Evolutionary conservation across 345 rosid species (phyloP), one percentile per base, ranked within the genome.

Genomic region (Brassica carinata): DNA sequence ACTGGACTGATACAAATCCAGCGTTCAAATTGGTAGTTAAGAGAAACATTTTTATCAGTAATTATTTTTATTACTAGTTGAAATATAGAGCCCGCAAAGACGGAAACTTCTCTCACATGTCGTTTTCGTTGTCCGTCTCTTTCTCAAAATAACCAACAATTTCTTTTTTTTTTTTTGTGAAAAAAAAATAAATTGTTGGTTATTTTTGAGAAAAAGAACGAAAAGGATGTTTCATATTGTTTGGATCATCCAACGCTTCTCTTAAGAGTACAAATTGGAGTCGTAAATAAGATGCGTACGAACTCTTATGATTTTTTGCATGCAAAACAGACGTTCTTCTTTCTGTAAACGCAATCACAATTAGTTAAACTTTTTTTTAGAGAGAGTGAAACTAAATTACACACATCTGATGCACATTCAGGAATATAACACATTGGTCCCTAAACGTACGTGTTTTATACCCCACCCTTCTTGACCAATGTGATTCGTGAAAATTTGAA

Each of bases 381-480:
- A 31, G 11, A 63, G 13, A 19, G 76, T 64, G 71, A 33, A 64
- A 51, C 53, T 18, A 30, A 70, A 23, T 23, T 14, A 19, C 5
- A 48, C 81, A 71, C 66, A 71, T 64, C 40, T 70, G 36, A 64
- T 62, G 69, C 45, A 67, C 79, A 76, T 69, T 58, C 62, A 69
- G 45, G 14, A 61, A 30, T 27, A 11, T 7, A 23, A 23, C 26
- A 23, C 26, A 23, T 23, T 23, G 26, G 26, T 23, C 26, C 26
- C 26, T 23, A 38, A 48, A 13, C 30, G 7, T 53, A 68, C 72
- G 72, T 68, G 77, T 65, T 72, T 65, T 79, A 43, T 58, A 38
- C 72, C 77, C 82, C 73, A 67, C 77, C 68, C 69, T 79, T 79
- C 14, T 79, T 79, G 77, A 73, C 77, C 69, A 17, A 57, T 73